A percentile compares a stretch with the other conserved stretches of the same genome.
Conservation (phyloP, 179 eudicot species). For the Sideroxylon spinosum region DNA sequence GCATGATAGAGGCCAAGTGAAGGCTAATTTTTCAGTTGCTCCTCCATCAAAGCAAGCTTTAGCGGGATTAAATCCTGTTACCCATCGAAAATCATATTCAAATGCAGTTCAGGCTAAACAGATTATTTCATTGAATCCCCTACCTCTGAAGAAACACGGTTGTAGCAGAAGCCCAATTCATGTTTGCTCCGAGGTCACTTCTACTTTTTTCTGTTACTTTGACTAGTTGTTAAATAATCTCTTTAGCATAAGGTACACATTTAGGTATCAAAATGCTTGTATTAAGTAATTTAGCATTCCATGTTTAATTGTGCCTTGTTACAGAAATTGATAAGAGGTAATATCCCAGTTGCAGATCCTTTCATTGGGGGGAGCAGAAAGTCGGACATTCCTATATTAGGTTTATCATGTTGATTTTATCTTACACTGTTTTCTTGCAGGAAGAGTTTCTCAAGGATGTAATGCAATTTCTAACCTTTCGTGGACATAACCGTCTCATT, state of each 20-base stretch:
- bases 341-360: background rate
- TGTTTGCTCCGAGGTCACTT: slow-evolving; percentile 73
- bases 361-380: too few species aligned
- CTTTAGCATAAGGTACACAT: too few species aligned
- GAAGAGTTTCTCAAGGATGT: slow-evolving; percentile 92
- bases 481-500: slow-evolving; percentile 92
- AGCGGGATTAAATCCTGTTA: slow-evolving; percentile 42
- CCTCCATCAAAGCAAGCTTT: slow-evolving; percentile 46
- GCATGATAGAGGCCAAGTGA: slow-evolving; percentile 55
- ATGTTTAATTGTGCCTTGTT: background rate
- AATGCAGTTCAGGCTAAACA: slow-evolving; percentile 68
- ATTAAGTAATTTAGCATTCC: background rate
- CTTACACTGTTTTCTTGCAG: slow-evolving; percentile 32
- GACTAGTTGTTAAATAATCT: background rate
- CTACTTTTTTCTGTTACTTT: background rate
- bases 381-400: background rate
- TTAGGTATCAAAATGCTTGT: background rate
- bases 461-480: slow-evolving; percentile 87
- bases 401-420: background rate
- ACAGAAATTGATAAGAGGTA: background rate
- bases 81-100: slow-evolving; percentile 56
- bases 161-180: slow-evolving; percentile 84
- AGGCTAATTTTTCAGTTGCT: slow-evolving; percentile 41
- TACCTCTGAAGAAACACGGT: slow-evolving; percentile 93
- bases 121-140: slow-evolving; percentile 79